Evolutionary conservation across 345 rosid genomes (phyloP).

Genomic region (Hibiscus tridactylites): DNA sequence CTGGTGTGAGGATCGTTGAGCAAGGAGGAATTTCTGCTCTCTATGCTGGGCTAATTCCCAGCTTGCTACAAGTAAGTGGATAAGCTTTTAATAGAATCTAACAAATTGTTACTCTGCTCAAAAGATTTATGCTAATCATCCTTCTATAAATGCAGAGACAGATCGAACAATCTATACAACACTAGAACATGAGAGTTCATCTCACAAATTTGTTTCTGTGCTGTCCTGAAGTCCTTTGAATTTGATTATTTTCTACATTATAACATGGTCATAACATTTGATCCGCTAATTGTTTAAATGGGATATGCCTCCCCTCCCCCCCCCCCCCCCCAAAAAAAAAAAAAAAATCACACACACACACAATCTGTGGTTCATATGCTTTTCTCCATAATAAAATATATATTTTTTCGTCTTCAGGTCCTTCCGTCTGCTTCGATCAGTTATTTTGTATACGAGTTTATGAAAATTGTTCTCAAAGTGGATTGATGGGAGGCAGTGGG

Average conservation of each 20-base stretch:
- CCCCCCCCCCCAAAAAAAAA: background rate
- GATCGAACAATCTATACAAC: background rate
- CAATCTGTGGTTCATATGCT: background rate
- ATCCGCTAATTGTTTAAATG: background rate
- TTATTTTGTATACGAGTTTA: conserved; percentile 76
- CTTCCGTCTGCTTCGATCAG: conserved; percentile 81
- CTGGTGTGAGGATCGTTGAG: conserved; percentile 50
- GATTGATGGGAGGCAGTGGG: conserved; percentile 29
- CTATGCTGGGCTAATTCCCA: conserved; percentile 64
- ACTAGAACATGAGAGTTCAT: background rate
- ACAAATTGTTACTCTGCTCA: background rate
- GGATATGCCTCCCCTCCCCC: background rate
- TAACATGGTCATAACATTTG: background rate
- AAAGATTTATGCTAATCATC: background rate
- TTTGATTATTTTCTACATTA: background rate
- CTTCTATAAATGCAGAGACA: background rate
- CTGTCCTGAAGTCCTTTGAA: background rate
- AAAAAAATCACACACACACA: too few relatives aligned
- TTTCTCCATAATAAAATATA: background rate
- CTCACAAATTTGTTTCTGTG: background rate
- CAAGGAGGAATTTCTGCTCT: conserved; percentile 65
- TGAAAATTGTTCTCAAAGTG: conserved; percentile 77
- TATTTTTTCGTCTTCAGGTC: conserved; percentile 39
- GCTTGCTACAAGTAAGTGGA: conserved; percentile 58
- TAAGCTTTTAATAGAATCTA: background rate